Evolutionary conservation across 192 early-diverging fungal genomes (phyloP).

Genomic region (Mortierella hygrophila): DNA sequence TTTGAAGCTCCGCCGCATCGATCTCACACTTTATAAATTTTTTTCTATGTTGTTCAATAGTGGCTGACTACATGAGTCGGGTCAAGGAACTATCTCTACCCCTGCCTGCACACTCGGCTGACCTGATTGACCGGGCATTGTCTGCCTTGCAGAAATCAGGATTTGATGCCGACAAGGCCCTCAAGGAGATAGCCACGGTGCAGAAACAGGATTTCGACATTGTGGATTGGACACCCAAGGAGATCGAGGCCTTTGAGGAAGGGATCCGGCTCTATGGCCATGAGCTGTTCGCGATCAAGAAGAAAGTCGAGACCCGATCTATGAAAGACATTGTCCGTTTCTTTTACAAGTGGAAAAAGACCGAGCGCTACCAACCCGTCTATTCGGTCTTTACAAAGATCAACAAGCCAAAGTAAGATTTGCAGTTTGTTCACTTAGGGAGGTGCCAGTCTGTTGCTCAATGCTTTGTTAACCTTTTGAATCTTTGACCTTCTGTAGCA

Average conservation of each 20-base stretch:
- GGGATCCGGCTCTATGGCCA: slow-evolving; percentile 72
- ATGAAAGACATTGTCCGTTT: slow-evolving; percentile 73
- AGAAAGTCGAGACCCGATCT: slow-evolving; percentile 58
- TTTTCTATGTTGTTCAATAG: slow-evolving; percentile 14
- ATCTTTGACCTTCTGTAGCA: slow-evolving; percentile 35
- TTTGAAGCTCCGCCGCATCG: neutral
- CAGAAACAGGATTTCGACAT: slow-evolving; percentile 64
- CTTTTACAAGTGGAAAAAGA: slow-evolving; percentile 71
- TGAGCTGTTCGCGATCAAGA: slow-evolving; percentile 73
- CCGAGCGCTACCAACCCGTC: slow-evolving; percentile 69
- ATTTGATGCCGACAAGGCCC: slow-evolving; percentile 71
- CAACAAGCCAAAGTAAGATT: slow-evolving; percentile 66
- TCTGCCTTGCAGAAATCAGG: slow-evolving; percentile 60
- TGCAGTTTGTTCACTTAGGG: neutral
- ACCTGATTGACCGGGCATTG: slow-evolving; percentile 75
- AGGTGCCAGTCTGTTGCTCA: neutral
- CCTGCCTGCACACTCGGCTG: slow-evolving; percentile 64
- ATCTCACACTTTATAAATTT: neutral
- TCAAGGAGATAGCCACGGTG: slow-evolving; percentile 62
- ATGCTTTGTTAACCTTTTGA: neutral
- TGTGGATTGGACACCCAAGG: slow-evolving; percentile 67
- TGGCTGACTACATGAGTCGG: slow-evolving; percentile 58
- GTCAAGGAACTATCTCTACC: slow-evolving; percentile 54
- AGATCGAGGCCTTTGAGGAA: slow-evolving; percentile 71
- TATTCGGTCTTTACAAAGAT: slow-evolving; percentile 72